Evolutionary conservation across 345 rosid species (phyloP), one percentile per base, ranked within the genome.

Genomic region (Citrus mangshanensis): DNA sequence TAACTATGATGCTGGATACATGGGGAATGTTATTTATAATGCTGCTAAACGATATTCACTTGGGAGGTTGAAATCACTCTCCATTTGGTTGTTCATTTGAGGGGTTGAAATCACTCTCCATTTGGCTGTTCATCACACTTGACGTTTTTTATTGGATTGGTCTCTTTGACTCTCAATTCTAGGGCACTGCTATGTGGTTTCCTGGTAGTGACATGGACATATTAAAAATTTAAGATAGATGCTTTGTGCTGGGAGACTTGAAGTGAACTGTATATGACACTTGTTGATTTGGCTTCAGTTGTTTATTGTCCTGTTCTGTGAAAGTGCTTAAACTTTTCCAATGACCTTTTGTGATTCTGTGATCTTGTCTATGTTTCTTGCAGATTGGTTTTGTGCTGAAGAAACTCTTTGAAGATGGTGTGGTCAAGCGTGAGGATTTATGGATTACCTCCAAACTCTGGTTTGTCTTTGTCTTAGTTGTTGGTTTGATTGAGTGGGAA

Each of bases 381-480:
- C 34, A 84, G 85, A 81, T 84, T 74, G 87, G 85, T 16, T 21
- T 2, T 18, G 82, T 81, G 18, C 63, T 79, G 28, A 73, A 79
- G 81, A 79, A 84, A 68, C 61, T 79, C 38, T 81, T 82, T 59
- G 71, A 68, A 77, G 85, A 79, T 27, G 83, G 87, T 49, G 77
- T 79, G 1, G 85, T 81, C 74, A 84, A 84, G 70, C 83, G 85
- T 28, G 81, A 75, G 54, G 85, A 84, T 2, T 38, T 84, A 65
- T 84, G 82, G 82, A 79, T 84, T 73, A 81, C 85, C 70, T 84
- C 87, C 58, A 81, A 84, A 77, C 86, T 84, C 40, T 78, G 84
- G 86, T 84, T 63, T 82, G 80, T 71, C 51, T 54, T 54, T 13
- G 3, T n/a, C 30, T 40, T 24, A 12, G 2, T 70, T 66, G 40